phyloP scores from a whole-genome alignment of 2,329 filamentous ascomycete genomes.

The Stylonectria norvegica region DNA sequence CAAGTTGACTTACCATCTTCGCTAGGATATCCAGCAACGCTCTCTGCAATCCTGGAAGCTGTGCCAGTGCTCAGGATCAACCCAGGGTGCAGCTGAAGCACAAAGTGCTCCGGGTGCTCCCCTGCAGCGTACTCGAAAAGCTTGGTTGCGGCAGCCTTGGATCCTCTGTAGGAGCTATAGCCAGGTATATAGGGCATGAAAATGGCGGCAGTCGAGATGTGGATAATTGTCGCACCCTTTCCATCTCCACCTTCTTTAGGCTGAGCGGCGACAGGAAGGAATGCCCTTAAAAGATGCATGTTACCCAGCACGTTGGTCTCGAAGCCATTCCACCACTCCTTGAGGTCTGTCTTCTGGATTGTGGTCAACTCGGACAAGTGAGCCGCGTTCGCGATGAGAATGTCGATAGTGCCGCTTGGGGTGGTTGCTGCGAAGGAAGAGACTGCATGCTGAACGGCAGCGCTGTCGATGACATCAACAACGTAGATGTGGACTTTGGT shows the following conservation, averaged over 20 bases:
- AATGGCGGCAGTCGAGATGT: neutral
- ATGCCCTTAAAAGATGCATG: too few relatives aligned
- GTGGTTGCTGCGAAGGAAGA: neutral
- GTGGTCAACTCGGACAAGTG: too few relatives aligned
- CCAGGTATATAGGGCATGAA: too few relatives aligned
- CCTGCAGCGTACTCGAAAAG: neutral
- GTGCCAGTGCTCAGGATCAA: neutral
- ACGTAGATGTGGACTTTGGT: neutral
- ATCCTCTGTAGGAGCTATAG: too few relatives aligned
- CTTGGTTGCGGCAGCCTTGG: neutral
- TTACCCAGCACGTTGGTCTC: too few relatives aligned
- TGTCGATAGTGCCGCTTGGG: neutral
- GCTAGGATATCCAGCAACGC: too few relatives aligned
- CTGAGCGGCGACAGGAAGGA: neutral
- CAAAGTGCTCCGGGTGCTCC: neutral
- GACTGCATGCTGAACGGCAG: neutral
- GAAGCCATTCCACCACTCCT: too few relatives aligned
- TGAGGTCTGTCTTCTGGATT: too few relatives aligned
- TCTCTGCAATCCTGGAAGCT: neutral
- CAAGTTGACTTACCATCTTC: neutral
- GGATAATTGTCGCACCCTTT: neutral
- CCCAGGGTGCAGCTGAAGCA: neutral
- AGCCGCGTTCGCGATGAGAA: too few relatives aligned
- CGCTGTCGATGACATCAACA: neutral
- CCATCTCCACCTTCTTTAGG: neutral